These are phyloP conservation scores for Sclerotinia borealis DNA, from an alignment of 2,329 filamentous ascomycete species.

Conservation along the genomic window DNA sequence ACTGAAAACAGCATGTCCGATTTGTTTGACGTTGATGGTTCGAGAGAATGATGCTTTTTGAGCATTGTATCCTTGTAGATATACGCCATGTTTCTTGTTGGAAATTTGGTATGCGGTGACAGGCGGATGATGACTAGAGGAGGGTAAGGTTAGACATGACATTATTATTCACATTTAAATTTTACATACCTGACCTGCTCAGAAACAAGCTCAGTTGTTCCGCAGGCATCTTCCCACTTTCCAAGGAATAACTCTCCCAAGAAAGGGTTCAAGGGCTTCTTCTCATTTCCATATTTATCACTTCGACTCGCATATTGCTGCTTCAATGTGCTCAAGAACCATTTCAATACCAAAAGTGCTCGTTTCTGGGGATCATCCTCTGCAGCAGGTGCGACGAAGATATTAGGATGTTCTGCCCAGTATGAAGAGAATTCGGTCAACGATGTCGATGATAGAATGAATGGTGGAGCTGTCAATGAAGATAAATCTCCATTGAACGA, in stretches of 20 bases:
- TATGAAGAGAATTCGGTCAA: constrained; percentile 77
- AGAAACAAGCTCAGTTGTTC: constrained; percentile 79
- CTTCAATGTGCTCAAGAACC: constrained; percentile 91
- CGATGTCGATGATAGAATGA: constrained; percentile 73
- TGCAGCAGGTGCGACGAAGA: constrained; percentile 76
- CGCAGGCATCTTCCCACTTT: constrained; percentile 76
- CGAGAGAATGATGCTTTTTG: constrained; percentile 93
- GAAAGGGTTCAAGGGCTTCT: constrained; percentile 97
- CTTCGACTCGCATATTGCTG: constrained; percentile 72
- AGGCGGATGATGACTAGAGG: constrained; percentile 79
- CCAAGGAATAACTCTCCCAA: constrained; percentile 91
- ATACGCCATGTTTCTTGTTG: constrained; percentile 77
- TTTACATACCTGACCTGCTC: constrained; percentile 74
- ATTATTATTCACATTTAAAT: neutral
- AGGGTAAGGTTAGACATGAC: constrained; percentile 11
- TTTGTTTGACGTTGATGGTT: constrained; percentile 92
- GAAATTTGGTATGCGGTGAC: constrained; percentile 91
- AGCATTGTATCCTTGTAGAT: constrained; percentile 82
- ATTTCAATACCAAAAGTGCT: constrained; percentile 83
- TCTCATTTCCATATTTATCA: constrained; percentile 81
- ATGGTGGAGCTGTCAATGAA: constrained; percentile 74
- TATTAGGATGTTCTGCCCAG: constrained; percentile 70
- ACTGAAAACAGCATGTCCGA: constrained; percentile 80
- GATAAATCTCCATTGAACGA: constrained; percentile 79
- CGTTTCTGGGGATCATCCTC: constrained; percentile 78